These are phyloP conservation scores for Vigna angularis DNA, from an alignment of 306 rosid species.

Conservation along the genomic window DNA sequence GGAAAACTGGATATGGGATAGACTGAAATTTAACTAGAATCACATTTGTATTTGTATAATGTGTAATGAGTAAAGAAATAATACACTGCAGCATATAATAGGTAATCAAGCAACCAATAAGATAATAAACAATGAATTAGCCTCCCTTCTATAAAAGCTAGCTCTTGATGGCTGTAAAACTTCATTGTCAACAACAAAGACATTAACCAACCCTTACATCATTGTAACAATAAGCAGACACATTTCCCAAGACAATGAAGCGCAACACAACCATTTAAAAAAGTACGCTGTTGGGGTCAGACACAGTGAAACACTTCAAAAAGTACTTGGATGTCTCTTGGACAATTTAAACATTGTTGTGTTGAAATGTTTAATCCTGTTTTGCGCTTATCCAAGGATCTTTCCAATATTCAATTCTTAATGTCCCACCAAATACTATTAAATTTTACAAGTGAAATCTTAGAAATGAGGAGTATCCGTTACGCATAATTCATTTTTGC, in stretches of 20 bases:
- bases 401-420: slow-evolving; percentile 22
- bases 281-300: not conserved
- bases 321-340: not conserved
- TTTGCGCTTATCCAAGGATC: slow-evolving; percentile 25
- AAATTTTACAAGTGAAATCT: slow-evolving; percentile 32
- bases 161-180: slow-evolving; percentile 34
- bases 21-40: slow-evolving; percentile 96
- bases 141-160: slow-evolving; percentile 15
- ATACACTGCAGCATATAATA: not conserved
- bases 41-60: slow-evolving; percentile 57
- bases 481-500: slow-evolving; percentile 12
- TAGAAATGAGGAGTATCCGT: slow-evolving; percentile 27
- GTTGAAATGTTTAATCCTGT: slow-evolving; percentile 4
- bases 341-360: slow-evolving; percentile 10
- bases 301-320: slow-evolving; percentile 24
- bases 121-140: slow-evolving; percentile 25
- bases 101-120: not conserved
- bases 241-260: slow-evolving; percentile 22
- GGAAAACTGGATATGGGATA: slow-evolving; percentile 99
- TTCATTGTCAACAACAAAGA: slow-evolving; percentile 12
- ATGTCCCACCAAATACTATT: slow-evolving; percentile 14
- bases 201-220: slow-evolving; percentile 29
- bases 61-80: slow-evolving; percentile 31
- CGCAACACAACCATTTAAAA: slow-evolving; percentile 28
- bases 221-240: slow-evolving; percentile 22